Evolutionary conservation across 2,329 filamentous ascomycete species (phyloP).

Genomic region (Epichloe festucae): DNA sequence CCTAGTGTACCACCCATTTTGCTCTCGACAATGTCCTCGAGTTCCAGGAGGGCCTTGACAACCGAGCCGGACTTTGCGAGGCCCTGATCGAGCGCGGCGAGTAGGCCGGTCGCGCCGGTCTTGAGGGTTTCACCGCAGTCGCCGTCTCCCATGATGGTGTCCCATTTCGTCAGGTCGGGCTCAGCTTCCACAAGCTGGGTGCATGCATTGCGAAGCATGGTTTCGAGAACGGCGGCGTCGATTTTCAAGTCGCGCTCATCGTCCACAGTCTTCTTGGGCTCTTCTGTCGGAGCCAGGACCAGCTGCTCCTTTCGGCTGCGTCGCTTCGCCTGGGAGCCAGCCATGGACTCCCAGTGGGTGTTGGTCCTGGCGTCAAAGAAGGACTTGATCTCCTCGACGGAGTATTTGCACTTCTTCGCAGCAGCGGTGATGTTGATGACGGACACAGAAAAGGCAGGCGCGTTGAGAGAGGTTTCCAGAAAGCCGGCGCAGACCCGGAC

Average conservation of each 20-base stretch:
- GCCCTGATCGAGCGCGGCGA: constrained; percentile 32
- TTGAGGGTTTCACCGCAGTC: constrained; percentile 52
- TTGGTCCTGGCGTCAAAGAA: constrained; percentile 54
- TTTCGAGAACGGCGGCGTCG: constrained; percentile 38
- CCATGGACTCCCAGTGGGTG: constrained; percentile 39
- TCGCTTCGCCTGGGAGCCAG: constrained; percentile 28
- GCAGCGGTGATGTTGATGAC: constrained; percentile 45
- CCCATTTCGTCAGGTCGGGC: constrained; percentile 49
- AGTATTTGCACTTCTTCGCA: constrained; percentile 31
- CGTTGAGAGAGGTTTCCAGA: constrained; percentile 60
- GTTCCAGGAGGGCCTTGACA: constrained; percentile 31
- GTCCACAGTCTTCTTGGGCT: constrained; percentile 24
- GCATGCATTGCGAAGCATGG: constrained; percentile 41
- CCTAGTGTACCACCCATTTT: constrained; percentile 42
- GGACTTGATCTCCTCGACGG: constrained; percentile 40
- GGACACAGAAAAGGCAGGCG: constrained; percentile 56
- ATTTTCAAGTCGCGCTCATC: constrained; percentile 31
- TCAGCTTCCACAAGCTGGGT: constrained; percentile 42
- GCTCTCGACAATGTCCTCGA: constrained; percentile 42
- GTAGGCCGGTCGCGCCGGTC: constrained; percentile 34
- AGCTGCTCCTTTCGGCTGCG: constrained; percentile 30
- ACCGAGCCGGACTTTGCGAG: constrained; percentile 31
- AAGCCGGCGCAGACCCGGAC: constrained; percentile 47
- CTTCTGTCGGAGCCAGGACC: constrained; percentile 23
- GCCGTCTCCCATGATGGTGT: constrained; percentile 51